Base-by-base conservation (phyloP, 129 eudicot species). In the Solidago caesia region DNA sequence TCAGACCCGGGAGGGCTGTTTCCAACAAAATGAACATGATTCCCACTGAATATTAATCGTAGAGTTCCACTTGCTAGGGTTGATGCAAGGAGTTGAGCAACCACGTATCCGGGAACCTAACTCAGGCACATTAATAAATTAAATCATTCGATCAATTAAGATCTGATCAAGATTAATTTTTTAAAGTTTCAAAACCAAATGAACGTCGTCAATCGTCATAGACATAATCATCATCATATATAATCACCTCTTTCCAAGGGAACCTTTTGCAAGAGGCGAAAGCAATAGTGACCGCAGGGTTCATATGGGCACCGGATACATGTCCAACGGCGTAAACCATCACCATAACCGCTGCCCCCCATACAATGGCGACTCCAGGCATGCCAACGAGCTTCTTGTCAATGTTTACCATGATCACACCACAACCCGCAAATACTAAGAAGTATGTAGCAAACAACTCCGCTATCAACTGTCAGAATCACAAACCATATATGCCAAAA, bases 241-340 rank as follows among this genome's bases (percentile, higher is more conserved):
- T 8, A 67, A 45, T 58, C 58, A 92, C 98, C 94, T 92, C 88
- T 84, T 82, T 87, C 96, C 91, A 92, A 0, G 98, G 98, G 70
- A 92, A 92, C 75, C 90, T 87, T 44, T 85, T 85, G 85, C 88
- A 80, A 58, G 94, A 53, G 52, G 98, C 98, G 42, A 92, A 87
- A 60, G 96, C 98, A 77, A 92, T 84, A 68, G 98, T 89, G 25
- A 92, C 93, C 2, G 98, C 96, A 27, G 98, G 98, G 79, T 92
- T 89, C 33, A 89, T 84, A 81, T 92, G 98, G 13, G 96, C 98
- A 53, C 96, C 98, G 14, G 96, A 92, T 60, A 92, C 87, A 76
- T 92, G 98, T 6, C 98, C 98, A 15, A 89, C 89, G 1, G 92
- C 42, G 82, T 89, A 92, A 72, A 92, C 80, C 91, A 92, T 81